These are phyloP conservation scores for Kokia cookei DNA, from an alignment of 441 rosid genomes.

Conservation along the genomic window DNA sequence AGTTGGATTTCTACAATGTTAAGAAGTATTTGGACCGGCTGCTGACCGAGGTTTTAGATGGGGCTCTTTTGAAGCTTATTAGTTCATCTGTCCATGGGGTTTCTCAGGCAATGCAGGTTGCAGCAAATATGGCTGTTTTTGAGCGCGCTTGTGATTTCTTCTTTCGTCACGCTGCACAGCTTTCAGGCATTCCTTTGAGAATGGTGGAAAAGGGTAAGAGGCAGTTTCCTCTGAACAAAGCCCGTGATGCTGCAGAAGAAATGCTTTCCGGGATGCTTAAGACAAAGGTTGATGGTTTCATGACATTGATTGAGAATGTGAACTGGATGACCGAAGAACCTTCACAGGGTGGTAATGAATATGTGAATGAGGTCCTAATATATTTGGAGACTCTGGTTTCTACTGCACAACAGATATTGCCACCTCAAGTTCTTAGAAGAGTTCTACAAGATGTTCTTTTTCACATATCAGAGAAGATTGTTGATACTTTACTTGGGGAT, in stretches of 20 bases:
- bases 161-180: slow-evolving; percentile 92
- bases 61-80: slow-evolving; percentile 71
- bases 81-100: slow-evolving; percentile 78
- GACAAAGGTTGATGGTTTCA: slow-evolving; percentile 82
- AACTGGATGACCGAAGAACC: slow-evolving; percentile 90
- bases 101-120: slow-evolving; percentile 95
- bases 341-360: slow-evolving; percentile 75
- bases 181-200: slow-evolving; percentile 83
- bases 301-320: slow-evolving; percentile 84
- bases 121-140: slow-evolving; percentile 93
- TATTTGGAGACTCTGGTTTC: slow-evolving; percentile 90
- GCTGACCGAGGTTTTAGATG: slow-evolving; percentile 77
- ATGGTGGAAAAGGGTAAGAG: slow-evolving; percentile 92
- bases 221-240: slow-evolving; percentile 79
- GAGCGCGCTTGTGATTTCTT: slow-evolving; percentile 99
- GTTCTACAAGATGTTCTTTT: slow-evolving; percentile 74
- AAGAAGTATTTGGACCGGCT: slow-evolving; percentile 92
- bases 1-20: slow-evolving; percentile 84
- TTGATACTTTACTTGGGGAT: slow-evolving; percentile 62
- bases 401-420: slow-evolving; percentile 92
- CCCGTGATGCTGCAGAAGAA: slow-evolving; percentile 88
- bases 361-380: slow-evolving; percentile 86
- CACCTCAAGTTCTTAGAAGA: slow-evolving; percentile 67
- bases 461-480: slow-evolving; percentile 80
- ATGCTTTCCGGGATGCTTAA: slow-evolving; percentile 88